Evolutionary conservation across 2,329 filamentous ascomycete species (phyloP).

Genomic region (Alternaria metachromatica): DNA sequence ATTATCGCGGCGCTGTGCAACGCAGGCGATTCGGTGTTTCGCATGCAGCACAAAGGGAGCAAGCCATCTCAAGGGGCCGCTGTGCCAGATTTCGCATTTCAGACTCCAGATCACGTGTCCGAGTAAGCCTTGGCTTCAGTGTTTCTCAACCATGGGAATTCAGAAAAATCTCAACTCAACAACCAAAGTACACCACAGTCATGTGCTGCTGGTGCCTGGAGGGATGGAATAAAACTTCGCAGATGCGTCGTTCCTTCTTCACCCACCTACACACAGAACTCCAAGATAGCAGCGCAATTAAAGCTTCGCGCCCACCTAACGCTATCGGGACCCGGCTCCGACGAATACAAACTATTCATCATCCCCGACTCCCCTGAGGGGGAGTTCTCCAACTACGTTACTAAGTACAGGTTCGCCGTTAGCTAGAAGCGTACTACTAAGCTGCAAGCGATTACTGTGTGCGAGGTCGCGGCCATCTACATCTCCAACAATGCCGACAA

Average conservation of each 20-base stretch:
- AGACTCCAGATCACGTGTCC: neutral
- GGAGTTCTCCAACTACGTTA: too few relatives aligned
- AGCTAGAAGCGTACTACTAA: too few relatives aligned
- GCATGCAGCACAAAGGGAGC: neutral
- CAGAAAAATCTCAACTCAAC: neutral
- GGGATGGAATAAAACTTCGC: neutral
- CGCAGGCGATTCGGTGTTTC: neutral
- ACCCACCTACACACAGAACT: too few relatives aligned
- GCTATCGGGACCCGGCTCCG: too few relatives aligned
- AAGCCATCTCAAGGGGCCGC: neutral
- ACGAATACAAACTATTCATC: too few relatives aligned
- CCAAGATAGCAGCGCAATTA: too few relatives aligned
- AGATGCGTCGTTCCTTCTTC: neutral
- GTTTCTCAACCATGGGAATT: neutral
- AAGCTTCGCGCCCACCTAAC: too few relatives aligned
- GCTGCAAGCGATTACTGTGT: too few relatives aligned
- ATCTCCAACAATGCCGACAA: too few relatives aligned
- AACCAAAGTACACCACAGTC: neutral
- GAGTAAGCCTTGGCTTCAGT: neutral
- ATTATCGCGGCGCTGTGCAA: neutral
- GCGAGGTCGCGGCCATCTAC: too few relatives aligned
- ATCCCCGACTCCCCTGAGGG: too few relatives aligned
- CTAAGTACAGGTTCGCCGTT: too few relatives aligned
- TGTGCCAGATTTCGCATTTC: neutral
- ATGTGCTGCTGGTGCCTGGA: neutral